phyloP scores from a whole-genome alignment of 495 filamentous ascomycete species.

The Podospora fimiseda region DNA sequence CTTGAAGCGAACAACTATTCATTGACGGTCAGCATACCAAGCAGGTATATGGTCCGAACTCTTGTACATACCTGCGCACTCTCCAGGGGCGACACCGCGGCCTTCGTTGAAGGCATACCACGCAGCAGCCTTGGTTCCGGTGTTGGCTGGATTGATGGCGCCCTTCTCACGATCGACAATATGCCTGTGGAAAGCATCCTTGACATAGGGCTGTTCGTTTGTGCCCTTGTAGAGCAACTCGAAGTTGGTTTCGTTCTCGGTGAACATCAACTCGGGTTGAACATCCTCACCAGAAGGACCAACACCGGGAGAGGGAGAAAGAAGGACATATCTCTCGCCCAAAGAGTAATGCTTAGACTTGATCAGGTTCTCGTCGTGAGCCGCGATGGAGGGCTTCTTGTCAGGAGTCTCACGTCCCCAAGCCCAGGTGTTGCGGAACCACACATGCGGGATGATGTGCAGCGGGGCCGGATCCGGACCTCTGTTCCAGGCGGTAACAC shows the following conservation, averaged over 20 bases:
- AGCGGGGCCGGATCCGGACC: slow-evolving; percentile 83
- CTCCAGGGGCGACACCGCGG: slow-evolving; percentile 77
- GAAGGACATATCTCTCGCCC: slow-evolving; percentile 74
- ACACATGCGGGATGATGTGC: slow-evolving; percentile 90
- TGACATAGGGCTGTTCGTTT: slow-evolving; percentile 79
- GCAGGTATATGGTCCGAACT: background rate
- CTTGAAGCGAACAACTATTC: slow-evolving; percentile 85
- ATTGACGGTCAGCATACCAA: slow-evolving; percentile 6
- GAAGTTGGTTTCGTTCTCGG: slow-evolving; percentile 91
- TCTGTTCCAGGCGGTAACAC: slow-evolving; percentile 92
- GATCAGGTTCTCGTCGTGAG: slow-evolving; percentile 56
- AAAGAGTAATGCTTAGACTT: slow-evolving; percentile 69
- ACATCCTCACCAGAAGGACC: slow-evolving; percentile 74
- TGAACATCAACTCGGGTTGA: slow-evolving; percentile 77
- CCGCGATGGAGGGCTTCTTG: slow-evolving; percentile 68
- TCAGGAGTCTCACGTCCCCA: slow-evolving; percentile 71
- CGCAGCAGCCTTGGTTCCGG: slow-evolving; percentile 82
- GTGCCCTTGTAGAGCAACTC: slow-evolving; percentile 65
- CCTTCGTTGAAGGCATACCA: slow-evolving; percentile 90
- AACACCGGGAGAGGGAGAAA: slow-evolving; percentile 84
- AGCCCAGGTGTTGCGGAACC: slow-evolving; percentile 95
- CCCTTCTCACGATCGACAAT: slow-evolving; percentile 77
- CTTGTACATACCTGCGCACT: slow-evolving; percentile 59
- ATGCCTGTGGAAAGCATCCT: slow-evolving; percentile 87
- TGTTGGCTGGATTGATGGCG: slow-evolving; percentile 71